Evolutionary conservation across 2,329 filamentous ascomycete species (phyloP).

Genomic region (Xylogone sp.): DNA sequence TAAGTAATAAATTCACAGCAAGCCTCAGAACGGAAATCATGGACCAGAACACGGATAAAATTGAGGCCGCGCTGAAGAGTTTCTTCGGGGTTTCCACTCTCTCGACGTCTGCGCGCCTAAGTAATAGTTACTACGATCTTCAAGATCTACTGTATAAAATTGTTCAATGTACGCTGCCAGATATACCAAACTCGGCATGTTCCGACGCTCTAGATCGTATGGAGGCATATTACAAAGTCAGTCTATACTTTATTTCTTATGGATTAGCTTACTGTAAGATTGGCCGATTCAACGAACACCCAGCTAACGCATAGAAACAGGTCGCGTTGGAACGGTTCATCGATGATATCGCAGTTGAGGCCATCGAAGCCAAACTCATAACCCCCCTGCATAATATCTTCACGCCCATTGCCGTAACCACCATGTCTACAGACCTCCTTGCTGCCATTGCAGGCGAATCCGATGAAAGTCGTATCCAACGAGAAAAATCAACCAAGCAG

Average conservation of each 20-base stretch:
- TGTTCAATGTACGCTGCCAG: constrained; percentile 16
- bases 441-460: constrained; percentile 37
- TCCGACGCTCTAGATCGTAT: constrained; percentile 33
- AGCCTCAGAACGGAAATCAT: constrained; percentile 12
- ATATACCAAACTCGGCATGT: constrained; percentile 28
- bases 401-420: constrained; percentile 33
- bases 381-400: constrained; percentile 33
- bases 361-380: constrained; percentile 38
- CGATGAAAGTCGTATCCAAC: constrained; percentile 30
- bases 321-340: constrained; percentile 41
- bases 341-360: constrained; percentile 38
- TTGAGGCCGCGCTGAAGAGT: constrained; percentile 12
- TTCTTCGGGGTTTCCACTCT: constrained; percentile 20
- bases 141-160: constrained; percentile 17
- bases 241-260: neutral
- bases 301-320: constrained; percentile 21
- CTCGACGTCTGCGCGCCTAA: constrained; percentile 15
- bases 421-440: constrained; percentile 33
- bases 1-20: constrained; percentile 37
- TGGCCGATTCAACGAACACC: too few species aligned
- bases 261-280: too few species aligned
- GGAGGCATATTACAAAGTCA: constrained; percentile 38
- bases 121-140: constrained; percentile 16
- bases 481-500: constrained; percentile 34
- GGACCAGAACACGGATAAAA: too few species aligned